A percentile compares a stretch with the other conserved stretches of the same genome.
Evolutionary conservation across 257 asterid genomes (phyloP).

Genomic region (Ajuga chamaepitys): DNA sequence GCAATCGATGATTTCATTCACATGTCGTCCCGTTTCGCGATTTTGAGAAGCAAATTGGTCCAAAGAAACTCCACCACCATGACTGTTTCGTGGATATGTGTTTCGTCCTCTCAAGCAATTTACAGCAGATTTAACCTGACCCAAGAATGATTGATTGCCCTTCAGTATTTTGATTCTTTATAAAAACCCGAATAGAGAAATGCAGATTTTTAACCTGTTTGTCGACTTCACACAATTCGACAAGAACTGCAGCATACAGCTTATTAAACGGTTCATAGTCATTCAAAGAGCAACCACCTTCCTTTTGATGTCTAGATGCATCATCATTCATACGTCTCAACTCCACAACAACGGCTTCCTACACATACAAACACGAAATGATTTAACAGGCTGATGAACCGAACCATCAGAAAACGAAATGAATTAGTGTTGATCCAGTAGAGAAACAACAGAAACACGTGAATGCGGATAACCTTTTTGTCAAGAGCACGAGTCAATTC

Average conservation of each 20-base stretch:
- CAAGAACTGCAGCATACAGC: slow-evolving; percentile 77
- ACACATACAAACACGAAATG: slow-evolving; percentile 9
- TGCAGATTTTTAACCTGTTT: slow-evolving; percentile 49
- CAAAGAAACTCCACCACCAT: slow-evolving; percentile 20
- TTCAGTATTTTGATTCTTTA: neutral
- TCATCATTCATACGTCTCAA: slow-evolving; percentile 79
- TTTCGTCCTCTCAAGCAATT: slow-evolving; percentile 64
- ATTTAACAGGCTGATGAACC: neutral
- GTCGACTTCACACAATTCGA: slow-evolving; percentile 64
- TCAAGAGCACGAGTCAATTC: slow-evolving; percentile 80
- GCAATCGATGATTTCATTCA: slow-evolving; percentile 61
- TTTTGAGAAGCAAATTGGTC: slow-evolving; percentile 38
- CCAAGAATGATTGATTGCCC: neutral
- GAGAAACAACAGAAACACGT: neutral
- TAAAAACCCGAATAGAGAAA: neutral
- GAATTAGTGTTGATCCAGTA: neutral
- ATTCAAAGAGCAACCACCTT: slow-evolving; percentile 44
- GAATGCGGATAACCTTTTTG: slow-evolving; percentile 56
- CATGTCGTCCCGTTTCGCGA: slow-evolving; percentile 47
- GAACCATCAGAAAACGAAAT: slow-evolving; percentile 10
- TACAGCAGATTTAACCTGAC: slow-evolving; percentile 68
- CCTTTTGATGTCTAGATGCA: slow-evolving; percentile 42
- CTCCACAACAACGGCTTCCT: slow-evolving; percentile 86
- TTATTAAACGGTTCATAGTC: slow-evolving; percentile 69
- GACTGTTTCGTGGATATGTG: slow-evolving; percentile 52